Percentiles rank a stretch among this genome's conserved stretches.
Conservation (phyloP, 1,284 basidiomycete genomes). For the Cryptococcus sp. region DNA sequence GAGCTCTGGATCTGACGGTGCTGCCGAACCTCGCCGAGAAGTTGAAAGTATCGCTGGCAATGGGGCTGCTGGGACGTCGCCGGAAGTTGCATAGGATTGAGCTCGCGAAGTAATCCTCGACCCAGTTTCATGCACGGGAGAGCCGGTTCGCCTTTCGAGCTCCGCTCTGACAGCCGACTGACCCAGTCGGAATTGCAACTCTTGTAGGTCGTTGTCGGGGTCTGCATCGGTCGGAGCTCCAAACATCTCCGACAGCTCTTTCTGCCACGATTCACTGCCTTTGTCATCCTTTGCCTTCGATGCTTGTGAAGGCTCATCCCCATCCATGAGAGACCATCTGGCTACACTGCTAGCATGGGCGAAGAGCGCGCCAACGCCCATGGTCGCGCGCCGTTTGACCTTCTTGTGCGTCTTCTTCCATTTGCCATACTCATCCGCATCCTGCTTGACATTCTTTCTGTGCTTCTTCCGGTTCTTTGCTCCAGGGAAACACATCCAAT, state of each 20-base stretch:
- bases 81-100: slow-evolving; percentile 24
- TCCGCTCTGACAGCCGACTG: slow-evolving; percentile 38
- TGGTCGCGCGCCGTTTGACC: slow-evolving; percentile 23
- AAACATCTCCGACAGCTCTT: background rate
- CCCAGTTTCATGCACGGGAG: slow-evolving; percentile 19
- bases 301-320: background rate
- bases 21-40: background rate
- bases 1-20: slow-evolving; percentile 13
- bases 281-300: background rate
- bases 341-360: slow-evolving; percentile 33
- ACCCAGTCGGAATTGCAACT: slow-evolving; percentile 47
- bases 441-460: slow-evolving; percentile 12
- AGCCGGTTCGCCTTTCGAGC: slow-evolving; percentile 32
- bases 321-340: slow-evolving; percentile 42
- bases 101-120: too few species aligned
- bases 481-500: slow-evolving; percentile 35
- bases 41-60: slow-evolving; percentile 9
- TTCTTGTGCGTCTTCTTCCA: slow-evolving; percentile 36
- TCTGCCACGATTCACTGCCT: background rate
- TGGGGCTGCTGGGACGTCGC: slow-evolving; percentile 11
- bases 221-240: background rate
- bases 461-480: slow-evolving; percentile 1
- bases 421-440: slow-evolving; percentile 33
- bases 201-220: slow-evolving; percentile 37
- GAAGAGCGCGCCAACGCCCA: slow-evolving; percentile 36